Evolutionary conservation across 164 flowering plant genomes (phyloP).

Genomic region (Echeveria elegans): DNA sequence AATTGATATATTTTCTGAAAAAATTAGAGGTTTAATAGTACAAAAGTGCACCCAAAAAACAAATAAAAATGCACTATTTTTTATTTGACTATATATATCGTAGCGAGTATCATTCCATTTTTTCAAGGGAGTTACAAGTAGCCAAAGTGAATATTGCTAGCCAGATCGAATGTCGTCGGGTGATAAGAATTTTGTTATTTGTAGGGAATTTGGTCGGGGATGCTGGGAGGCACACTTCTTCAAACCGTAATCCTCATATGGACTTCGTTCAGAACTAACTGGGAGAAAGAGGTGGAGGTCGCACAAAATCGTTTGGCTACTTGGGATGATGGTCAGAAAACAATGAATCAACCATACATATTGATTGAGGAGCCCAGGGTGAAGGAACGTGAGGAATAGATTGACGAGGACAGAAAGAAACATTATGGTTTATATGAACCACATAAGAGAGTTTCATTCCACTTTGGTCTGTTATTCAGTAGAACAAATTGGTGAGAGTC

Average conservation of each 20-base stretch:
- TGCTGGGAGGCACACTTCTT: conserved; percentile 57
- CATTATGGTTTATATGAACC: background rate
- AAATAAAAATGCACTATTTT: too few species aligned
- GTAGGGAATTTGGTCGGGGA: conserved; percentile 70
- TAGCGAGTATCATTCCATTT: too few species aligned
- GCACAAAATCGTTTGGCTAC: conserved; percentile 1
- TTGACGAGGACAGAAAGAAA: background rate
- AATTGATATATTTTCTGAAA: too few species aligned
- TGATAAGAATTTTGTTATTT: background rate
- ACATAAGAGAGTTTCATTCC: too few species aligned
- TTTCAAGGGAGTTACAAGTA: too few species aligned
- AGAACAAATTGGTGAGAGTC: too few species aligned
- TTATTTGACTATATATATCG: too few species aligned
- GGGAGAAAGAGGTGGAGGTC: conserved; percentile 43
- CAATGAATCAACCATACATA: background rate
- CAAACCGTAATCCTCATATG: conserved; percentile 46
- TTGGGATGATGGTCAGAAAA: background rate
- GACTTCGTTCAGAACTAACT: conserved; percentile 41
- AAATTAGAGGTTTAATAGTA: too few species aligned
- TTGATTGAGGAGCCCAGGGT: background rate
- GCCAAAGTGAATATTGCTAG: too few species aligned
- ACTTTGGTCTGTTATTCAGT: too few species aligned
- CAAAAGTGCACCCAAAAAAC: too few species aligned
- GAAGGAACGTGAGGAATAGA: background rate
- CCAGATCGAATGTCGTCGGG: too few species aligned